These are phyloP conservation scores for Pseudocercospora fijiensis DNA, from an alignment of 2,329 filamentous ascomycete species.

Conservation along the genomic window DNA sequence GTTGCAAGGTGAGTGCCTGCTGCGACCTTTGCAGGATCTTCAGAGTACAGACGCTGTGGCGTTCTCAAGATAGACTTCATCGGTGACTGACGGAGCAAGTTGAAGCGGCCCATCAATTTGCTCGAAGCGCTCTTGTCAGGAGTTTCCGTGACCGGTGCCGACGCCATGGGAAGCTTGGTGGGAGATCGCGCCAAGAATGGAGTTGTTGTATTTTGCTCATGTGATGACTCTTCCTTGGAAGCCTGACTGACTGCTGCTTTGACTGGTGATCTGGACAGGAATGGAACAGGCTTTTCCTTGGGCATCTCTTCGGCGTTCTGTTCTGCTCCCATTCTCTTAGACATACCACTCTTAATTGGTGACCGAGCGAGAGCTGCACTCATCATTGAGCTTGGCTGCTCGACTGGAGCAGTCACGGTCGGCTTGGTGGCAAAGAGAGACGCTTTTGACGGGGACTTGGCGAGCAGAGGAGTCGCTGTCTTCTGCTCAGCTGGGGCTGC, in stretches of 20 bases:
- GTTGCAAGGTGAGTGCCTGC: slow-evolving; percentile 58
- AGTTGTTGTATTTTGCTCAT: slow-evolving; percentile 21
- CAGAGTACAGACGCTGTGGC: slow-evolving; percentile 58
- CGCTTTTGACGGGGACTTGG: slow-evolving; percentile 34
- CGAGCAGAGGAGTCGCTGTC: slow-evolving; percentile 28
- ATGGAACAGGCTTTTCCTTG: slow-evolving; percentile 25
- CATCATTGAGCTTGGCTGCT: slow-evolving; percentile 23
- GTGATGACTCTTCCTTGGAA: slow-evolving; percentile 20
- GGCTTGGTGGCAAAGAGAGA: slow-evolving; percentile 22
- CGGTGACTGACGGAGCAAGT: slow-evolving; percentile 53
- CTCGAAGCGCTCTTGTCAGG: slow-evolving; percentile 35
- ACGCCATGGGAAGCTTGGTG: slow-evolving; percentile 29
- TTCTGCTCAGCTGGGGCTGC: slow-evolving; percentile 12
- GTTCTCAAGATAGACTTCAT: slow-evolving; percentile 65
- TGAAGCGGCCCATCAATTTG: slow-evolving; percentile 45
- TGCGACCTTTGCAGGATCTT: slow-evolving; percentile 59
- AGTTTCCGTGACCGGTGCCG: slow-evolving; percentile 17
- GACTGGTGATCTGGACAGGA: slow-evolving; percentile 33
- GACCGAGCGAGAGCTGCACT: slow-evolving; percentile 33
- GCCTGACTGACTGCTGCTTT: slow-evolving; percentile 31
- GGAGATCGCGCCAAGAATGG: slow-evolving; percentile 39
- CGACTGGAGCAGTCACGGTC: slow-evolving; percentile 1
- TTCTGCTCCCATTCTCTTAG: slow-evolving; percentile 10
- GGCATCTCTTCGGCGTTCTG: slow-evolving; percentile 3
- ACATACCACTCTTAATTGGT: slow-evolving; percentile 24